Evolutionary conservation across 805 yeast genomes (phyloP).

Genomic region (Cyberlindnera saturnus): DNA sequence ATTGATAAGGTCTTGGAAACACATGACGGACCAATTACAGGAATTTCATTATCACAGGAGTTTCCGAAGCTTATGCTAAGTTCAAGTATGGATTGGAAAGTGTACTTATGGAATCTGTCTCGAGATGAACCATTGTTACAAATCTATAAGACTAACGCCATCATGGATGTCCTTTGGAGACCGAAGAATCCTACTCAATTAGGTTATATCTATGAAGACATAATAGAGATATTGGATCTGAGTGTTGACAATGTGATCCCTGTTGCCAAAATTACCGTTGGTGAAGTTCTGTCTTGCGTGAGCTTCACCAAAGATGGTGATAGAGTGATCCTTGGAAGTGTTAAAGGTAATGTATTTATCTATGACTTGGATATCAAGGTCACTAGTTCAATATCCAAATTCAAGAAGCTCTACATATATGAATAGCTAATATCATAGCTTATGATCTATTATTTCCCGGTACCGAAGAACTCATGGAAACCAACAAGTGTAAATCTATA

Average conservation of each 20-base stretch:
- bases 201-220: conserved; percentile 25
- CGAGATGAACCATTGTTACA: conserved; percentile 15
- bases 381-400: conserved; percentile 13
- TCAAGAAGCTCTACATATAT: conserved; percentile 14
- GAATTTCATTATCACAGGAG: conserved; percentile 10
- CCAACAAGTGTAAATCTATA: conserved; percentile 60
- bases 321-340: conserved; percentile 10
- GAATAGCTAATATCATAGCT: neutral
- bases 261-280: conserved; percentile 10
- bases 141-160: conserved; percentile 21
- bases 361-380: conserved; percentile 14
- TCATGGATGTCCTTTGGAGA: conserved; percentile 25
- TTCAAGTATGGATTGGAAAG: conserved; percentile 28
- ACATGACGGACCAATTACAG: conserved; percentile 25
- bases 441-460: conserved; percentile 18
- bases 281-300: conserved; percentile 9
- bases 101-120: conserved; percentile 23
- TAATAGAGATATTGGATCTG: conserved; percentile 27
- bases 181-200: conserved; percentile 23
- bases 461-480: conserved; percentile 34
- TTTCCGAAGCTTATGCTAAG: conserved; percentile 21
- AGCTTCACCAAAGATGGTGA: conserved; percentile 16
- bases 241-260: conserved; percentile 23
- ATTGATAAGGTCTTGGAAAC: conserved; percentile 17
- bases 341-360: conserved; percentile 11